A percentile compares a stretch with the other conserved stretches of the same genome.
These are phyloP conservation scores for Coffea canephora DNA, from an alignment of 257 asterid species.

Conservation along the genomic window DNA sequence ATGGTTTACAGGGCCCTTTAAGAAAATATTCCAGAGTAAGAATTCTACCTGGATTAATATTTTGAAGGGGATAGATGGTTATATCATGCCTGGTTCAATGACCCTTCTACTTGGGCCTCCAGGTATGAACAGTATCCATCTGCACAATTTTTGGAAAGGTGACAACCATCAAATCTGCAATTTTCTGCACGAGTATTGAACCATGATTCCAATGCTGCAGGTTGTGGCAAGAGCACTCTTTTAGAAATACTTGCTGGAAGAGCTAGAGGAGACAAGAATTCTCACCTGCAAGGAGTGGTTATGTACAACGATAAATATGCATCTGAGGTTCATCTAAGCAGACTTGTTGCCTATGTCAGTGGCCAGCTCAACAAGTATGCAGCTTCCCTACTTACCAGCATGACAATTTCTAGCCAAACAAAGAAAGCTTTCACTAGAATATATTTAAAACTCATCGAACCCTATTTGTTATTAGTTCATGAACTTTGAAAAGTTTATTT, in stretches of 20 bases:
- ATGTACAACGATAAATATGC: too few relatives aligned
- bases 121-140: neutral
- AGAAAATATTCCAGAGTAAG: neutral
- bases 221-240: constrained; percentile 16
- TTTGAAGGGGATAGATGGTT: constrained; percentile 16
- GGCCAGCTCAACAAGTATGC: too few relatives aligned
- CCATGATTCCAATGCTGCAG: constrained; percentile 4
- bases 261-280: too few relatives aligned
- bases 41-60: constrained; percentile 4
- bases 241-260: too few relatives aligned
- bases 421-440: too few relatives aligned
- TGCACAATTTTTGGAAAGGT: too few relatives aligned
- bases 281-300: too few relatives aligned
- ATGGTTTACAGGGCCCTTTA: constrained; percentile 4
- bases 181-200: neutral
- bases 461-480: neutral
- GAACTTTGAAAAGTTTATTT: neutral
- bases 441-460: neutral
- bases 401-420: too few relatives aligned
- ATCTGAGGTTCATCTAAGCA: too few relatives aligned
- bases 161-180: neutral
- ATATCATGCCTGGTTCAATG: constrained; percentile 17
- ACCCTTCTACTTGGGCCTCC: constrained; percentile 22
- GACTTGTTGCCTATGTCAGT: too few relatives aligned
- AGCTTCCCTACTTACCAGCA: too few relatives aligned